Base-by-base conservation (phyloP, 1,284 basidiomycete genomes). In the Boletellus dicymbophilus region DNA sequence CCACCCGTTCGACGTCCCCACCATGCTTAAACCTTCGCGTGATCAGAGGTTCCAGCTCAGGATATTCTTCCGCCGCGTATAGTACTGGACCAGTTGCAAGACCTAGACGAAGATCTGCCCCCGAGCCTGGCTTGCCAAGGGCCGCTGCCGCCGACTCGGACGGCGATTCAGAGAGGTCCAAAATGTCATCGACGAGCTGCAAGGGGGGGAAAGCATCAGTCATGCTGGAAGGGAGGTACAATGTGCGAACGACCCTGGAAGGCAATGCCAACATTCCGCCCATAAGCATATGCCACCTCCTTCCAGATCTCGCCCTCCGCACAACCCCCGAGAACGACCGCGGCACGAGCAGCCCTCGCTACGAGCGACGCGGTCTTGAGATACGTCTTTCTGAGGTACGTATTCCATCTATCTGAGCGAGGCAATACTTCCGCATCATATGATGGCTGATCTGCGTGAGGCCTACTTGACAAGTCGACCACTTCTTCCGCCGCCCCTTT, bases 361-460 rank as follows among this genome's bases (percentile, higher is more conserved):
- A 99, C 96, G 52, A 99, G 72, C 61, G 90, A 93, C 16, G 96
- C 96, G 6, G 95, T 97, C 74, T 99, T 98, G 63, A 99, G 76
- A 67, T 98, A 99, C 23, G 93, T 95, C 74, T 96, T 98, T 62
- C 86, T 84, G 68, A 98, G 78, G 73, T 99, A 99, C 30, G 87
- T 75, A 51, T 86, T 85, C 83, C 96, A 98, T 55, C 86, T 82
- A 16, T 84, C 81, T 25, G 65, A 53, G 7, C 20, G 36, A 7
- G 64, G 49, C 3, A n/a, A n/a, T n/a, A 54, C 37, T 7, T 54
- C 41, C 0, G 38, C 43, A 6, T n/a, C n/a, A n/a, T n/a, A n/a
- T n/a, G n/a, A n/a, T n/a, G n/a, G n/a, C n/a, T n/a, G n/a, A n/a
- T n/a, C n/a, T 55, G 50, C 28, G 46, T 27, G 2, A 65, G 66